Percentiles rank a stretch among this genome's conserved stretches.
These are phyloP conservation scores for Ricinus communis DNA, from an alignment of 345 rosid genomes.

Conservation along the genomic window DNA sequence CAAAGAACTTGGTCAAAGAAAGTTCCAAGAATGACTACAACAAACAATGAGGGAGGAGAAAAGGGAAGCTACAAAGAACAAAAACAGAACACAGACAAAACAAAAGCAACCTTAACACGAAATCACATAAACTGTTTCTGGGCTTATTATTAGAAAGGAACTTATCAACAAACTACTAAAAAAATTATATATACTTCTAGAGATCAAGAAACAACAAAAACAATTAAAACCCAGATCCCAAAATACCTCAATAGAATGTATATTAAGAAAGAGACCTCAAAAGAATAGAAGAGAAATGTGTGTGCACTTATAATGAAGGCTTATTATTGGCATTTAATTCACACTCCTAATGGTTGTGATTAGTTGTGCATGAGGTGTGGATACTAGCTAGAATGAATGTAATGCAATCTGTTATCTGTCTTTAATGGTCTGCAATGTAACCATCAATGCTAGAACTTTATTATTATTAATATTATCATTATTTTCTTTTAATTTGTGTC, in stretches of 20 bases:
- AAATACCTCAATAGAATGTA: background rate
- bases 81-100: background rate
- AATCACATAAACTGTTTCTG: background rate
- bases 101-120: background rate
- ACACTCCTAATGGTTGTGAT: constrained; percentile 5
- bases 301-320: background rate
- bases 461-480: background rate
- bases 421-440: background rate
- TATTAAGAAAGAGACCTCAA: background rate
- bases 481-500: background rate
- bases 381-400: background rate
- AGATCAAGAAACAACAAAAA: constrained; percentile 1
- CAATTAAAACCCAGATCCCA: constrained; percentile 23
- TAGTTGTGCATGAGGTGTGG: constrained; percentile 3
- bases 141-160: constrained; percentile 2
- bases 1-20: background rate
- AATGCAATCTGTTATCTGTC: background rate
- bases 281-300: background rate
- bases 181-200: background rate
- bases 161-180: background rate
- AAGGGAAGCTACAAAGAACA: constrained; percentile 1
- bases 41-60: background rate
- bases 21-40: background rate
- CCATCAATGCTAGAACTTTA: background rate
- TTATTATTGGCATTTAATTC: background rate